A percentile compares a stretch with the other conserved stretches of the same genome.
phyloP scores from a whole-genome alignment of 129 eudicot genomes.

The carrot (Daucus carota) region DNA sequence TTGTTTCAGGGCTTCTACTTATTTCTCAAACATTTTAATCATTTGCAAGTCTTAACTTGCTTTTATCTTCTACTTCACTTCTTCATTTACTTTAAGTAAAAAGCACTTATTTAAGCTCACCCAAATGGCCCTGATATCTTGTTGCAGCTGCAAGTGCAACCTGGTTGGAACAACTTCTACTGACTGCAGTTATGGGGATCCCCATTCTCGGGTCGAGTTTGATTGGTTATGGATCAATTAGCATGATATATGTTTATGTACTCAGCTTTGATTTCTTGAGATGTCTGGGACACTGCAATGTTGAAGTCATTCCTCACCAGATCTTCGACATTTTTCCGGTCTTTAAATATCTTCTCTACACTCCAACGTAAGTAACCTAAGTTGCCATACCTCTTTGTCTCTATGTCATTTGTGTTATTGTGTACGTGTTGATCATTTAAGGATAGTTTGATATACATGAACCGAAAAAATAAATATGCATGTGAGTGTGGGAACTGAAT shows the following conservation, averaged over 20 bases:
- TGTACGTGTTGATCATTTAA: not conserved
- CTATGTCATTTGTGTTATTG: not conserved
- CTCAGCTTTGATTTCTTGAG: constrained; percentile 63
- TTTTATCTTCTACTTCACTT: too few species aligned
- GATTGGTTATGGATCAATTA: constrained; percentile 61
- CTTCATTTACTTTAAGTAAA: too few species aligned
- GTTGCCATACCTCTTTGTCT: not conserved
- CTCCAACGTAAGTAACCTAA: constrained; percentile 71
- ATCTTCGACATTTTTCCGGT: constrained; percentile 52
- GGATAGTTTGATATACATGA: not conserved
- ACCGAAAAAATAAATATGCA: not conserved
- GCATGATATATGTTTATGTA: constrained; percentile 47
- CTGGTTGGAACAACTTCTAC: constrained; percentile 55
- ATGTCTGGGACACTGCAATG: constrained; percentile 65
- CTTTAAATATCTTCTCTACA: constrained; percentile 46
- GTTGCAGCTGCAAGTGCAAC: constrained; percentile 66
- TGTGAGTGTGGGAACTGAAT: not conserved
- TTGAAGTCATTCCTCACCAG: constrained; percentile 63
- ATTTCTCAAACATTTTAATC: too few species aligned
- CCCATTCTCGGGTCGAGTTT: constrained; percentile 50
- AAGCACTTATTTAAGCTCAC: too few species aligned
- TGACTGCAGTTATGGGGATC: constrained; percentile 43
- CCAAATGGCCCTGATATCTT: too few species aligned
- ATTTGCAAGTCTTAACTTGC: too few species aligned
- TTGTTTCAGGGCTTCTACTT: too few species aligned